phyloP scores from a whole-genome alignment of 768 basidiomycete genomes.

The Cyclocybe cylindracea region DNA sequence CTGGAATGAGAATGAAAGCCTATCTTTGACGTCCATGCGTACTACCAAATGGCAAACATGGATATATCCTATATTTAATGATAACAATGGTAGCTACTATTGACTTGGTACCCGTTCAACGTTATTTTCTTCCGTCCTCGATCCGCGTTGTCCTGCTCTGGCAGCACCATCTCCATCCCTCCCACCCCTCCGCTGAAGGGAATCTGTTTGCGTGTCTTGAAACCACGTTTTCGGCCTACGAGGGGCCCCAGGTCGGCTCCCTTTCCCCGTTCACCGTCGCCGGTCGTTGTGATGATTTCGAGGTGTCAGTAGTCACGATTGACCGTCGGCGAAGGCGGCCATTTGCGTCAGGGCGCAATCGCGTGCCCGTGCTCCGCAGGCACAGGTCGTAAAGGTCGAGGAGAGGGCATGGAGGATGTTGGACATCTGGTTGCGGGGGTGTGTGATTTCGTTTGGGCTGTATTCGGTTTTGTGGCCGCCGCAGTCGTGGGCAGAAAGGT shows the following conservation, averaged over 20 bases:
- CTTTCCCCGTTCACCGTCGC: no score
- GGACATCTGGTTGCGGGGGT: constrained; percentile 65
- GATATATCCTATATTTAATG: no score
- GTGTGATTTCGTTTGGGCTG: constrained; percentile 49
- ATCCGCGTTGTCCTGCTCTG: neutral
- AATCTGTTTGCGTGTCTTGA: constrained; percentile 55
- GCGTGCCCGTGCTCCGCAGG: constrained; percentile 61
- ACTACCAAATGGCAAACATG: no score
- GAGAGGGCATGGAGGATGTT: constrained; percentile 70
- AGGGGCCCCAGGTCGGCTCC: constrained; percentile 61
- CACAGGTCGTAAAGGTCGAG: constrained; percentile 74
- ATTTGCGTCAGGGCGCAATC: constrained; percentile 69
- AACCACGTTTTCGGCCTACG: constrained; percentile 59
- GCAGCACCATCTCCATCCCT: constrained; percentile 21
- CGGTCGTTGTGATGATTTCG: no score
- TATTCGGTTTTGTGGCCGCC: neutral
- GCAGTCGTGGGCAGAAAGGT: neutral
- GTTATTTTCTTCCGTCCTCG: constrained; percentile 3
- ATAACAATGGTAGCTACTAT: no score
- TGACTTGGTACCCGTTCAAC: neutral
- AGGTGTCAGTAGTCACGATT: neutral
- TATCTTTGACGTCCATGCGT: no score
- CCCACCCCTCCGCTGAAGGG: constrained; percentile 62
- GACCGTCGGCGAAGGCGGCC: constrained; percentile 52
- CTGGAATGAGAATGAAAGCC: no score